phyloP scores from a whole-genome alignment of 2,329 filamentous ascomycete genomes.

The Nemania diffusa region DNA sequence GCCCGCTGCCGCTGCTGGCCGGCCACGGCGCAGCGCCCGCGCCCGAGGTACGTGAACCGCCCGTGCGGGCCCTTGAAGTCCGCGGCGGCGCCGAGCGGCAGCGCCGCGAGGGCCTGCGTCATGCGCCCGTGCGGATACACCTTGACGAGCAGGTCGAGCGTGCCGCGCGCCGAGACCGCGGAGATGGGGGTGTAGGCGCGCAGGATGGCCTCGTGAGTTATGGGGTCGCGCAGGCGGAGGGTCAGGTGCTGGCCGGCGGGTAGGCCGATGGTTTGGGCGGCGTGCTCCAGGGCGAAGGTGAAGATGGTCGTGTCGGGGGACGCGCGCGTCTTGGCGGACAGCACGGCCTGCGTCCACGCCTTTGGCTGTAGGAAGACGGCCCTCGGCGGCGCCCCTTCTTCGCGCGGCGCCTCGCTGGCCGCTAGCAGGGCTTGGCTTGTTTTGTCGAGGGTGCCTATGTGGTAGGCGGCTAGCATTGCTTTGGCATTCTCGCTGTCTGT shows the following conservation, averaged over 20 bases:
- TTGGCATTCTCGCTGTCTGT: conserved; percentile 92
- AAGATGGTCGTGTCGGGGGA: conserved; percentile 86
- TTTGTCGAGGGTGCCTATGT: conserved; percentile 80
- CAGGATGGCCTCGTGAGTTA: conserved; percentile 77
- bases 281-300: conserved; percentile 79
- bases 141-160: conserved; percentile 82
- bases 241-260: conserved; percentile 89
- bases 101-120: conserved; percentile 79
- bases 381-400: conserved; percentile 56
- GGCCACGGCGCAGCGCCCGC: conserved; percentile 71
- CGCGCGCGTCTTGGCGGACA: conserved; percentile 74
- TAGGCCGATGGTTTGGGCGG: conserved; percentile 75
- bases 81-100: conserved; percentile 77
- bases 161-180: conserved; percentile 68
- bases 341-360: conserved; percentile 76
- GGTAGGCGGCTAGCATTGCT: conserved; percentile 86
- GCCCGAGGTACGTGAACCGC: conserved; percentile 81
- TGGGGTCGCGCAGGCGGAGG: conserved; percentile 80
- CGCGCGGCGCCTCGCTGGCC: conserved; percentile 47
- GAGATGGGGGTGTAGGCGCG: conserved; percentile 87
- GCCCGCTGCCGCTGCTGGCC: conserved; percentile 61
- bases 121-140: conserved; percentile 84
- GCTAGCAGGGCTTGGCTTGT: conserved; percentile 65
- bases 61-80: conserved; percentile 92
- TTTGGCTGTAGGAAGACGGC: conserved; percentile 76